Evolutionary conservation across 495 filamentous ascomycete genomes (phyloP), one percentile per base, ranked within the genome.

Genomic region (Daldinia decipiens): DNA sequence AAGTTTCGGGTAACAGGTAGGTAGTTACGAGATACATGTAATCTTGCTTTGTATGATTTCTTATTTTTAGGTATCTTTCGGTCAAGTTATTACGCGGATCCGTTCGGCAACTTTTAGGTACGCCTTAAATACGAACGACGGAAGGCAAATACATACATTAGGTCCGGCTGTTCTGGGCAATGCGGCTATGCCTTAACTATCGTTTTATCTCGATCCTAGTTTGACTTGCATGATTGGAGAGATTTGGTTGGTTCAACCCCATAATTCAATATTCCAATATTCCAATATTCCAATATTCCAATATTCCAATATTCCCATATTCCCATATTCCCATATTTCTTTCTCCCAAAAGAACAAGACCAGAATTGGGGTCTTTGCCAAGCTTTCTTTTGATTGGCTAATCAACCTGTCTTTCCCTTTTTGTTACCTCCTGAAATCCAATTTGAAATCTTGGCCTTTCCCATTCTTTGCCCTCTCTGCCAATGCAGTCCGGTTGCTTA

Each of bases 351-450:
- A 45, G 19, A 45, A 11, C 50, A 12, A 52, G 24, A 52, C 47
- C 40, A 45, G 21, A 13, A 27, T 58, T 60, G 53, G 52, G 11
- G 19, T 53, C 70, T 64, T 65, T 17, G 61, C 59, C 31, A 56
- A 62, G 43, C 3, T 3, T 47, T 21, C 9, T 9, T 21, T 47
- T 47, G 43, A 47, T 47, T 47, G 43, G 43, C 24, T 47, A 11
- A 47, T 24, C 3, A 24, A 57, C 63, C 50, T 13, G 34, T 38
- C 17, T 45, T 58, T 40, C 50, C 60, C 55, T 61, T 57, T 68
- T 31, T 8, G 65, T 65, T 65, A 58, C 65, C 70, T 72, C 70
- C 70, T 72, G 70, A 72, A 72, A 60, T 67, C 27, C 47, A 59
- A 67, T 26, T 47, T 32, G 24, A 65, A 51, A 51, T 64, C 59